phyloP scores from a whole-genome alignment of 202 grass and related monocot species.

The Elaeis oleifera region DNA sequence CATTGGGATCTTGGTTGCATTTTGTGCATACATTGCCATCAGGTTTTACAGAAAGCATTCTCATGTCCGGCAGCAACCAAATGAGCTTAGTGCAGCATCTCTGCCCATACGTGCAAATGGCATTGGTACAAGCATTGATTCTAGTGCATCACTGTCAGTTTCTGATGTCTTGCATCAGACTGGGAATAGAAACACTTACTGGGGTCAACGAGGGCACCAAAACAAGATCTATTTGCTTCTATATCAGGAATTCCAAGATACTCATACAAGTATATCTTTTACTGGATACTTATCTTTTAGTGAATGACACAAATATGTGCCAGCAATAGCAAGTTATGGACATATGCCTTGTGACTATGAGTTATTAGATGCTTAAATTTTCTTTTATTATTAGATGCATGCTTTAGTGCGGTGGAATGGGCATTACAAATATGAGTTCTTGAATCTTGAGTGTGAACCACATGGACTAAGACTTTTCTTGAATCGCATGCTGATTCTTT shows the following conservation, averaged over 20 bases:
- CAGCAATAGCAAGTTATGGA: too few species aligned
- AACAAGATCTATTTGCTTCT: constrained; percentile 29
- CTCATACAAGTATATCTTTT: constrained; percentile 58
- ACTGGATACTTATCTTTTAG: neutral
- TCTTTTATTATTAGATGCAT: too few species aligned
- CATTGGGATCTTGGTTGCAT: constrained; percentile 32
- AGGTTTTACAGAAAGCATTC: constrained; percentile 42
- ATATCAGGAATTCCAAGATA: constrained; percentile 81
- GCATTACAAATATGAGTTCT: too few species aligned
- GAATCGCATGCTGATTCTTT: too few species aligned
- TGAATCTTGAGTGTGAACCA: too few species aligned
- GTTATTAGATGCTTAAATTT: too few species aligned
- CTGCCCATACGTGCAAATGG: constrained; percentile 39
- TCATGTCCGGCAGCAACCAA: constrained; percentile 20
- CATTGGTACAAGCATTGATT: constrained; percentile 31
- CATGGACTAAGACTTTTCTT: too few species aligned
- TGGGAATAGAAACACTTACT: constrained; percentile 32
- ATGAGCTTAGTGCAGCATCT: constrained; percentile 31
- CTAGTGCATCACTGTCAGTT: constrained; percentile 63
- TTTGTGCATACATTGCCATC: constrained; percentile 38
- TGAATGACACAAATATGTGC: too few species aligned
- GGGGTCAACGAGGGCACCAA: constrained; percentile 38
- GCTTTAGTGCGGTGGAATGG: too few species aligned
- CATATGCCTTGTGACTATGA: too few species aligned
- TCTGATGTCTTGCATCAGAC: constrained; percentile 21